Conservation (phyloP, 441 rosid species). For the Populus hybrid region DNA sequence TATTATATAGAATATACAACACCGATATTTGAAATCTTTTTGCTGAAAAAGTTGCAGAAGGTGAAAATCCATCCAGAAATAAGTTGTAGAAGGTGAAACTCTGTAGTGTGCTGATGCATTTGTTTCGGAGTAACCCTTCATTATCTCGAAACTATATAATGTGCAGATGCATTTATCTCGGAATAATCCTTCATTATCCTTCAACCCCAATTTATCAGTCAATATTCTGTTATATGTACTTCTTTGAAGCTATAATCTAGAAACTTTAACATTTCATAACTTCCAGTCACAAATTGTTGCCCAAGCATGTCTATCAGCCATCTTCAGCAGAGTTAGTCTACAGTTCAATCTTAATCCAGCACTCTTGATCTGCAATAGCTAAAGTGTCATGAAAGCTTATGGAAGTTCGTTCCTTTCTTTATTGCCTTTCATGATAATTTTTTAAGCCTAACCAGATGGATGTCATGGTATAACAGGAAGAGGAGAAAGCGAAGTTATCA, state of each 20-base stretch:
- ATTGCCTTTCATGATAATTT: neutral
- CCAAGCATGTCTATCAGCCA: neutral
- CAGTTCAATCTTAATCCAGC: neutral
- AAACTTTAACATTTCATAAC: neutral
- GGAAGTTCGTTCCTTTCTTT: neutral
- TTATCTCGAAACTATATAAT: neutral
- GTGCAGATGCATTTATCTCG: neutral
- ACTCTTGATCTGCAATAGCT: neutral
- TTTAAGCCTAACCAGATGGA: neutral
- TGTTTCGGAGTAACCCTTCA: neutral
- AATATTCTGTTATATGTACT: neutral
- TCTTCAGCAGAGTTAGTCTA: neutral
- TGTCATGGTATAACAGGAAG: conserved; percentile 38
- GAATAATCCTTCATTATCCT: too few relatives aligned
- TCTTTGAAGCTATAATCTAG: neutral
- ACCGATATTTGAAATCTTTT: neutral
- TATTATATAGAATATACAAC: neutral
- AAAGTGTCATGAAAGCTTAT: neutral
- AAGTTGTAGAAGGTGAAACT: neutral
- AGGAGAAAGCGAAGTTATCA: conserved; percentile 48
- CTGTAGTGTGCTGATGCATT: neutral
- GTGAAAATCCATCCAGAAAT: neutral
- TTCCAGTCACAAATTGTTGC: neutral
- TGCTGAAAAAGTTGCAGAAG: neutral
- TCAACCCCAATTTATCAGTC: neutral